Evolutionary conservation across 176 grass and related monocot species (phyloP).

Genomic region (Hsuehochloa calcarea): DNA sequence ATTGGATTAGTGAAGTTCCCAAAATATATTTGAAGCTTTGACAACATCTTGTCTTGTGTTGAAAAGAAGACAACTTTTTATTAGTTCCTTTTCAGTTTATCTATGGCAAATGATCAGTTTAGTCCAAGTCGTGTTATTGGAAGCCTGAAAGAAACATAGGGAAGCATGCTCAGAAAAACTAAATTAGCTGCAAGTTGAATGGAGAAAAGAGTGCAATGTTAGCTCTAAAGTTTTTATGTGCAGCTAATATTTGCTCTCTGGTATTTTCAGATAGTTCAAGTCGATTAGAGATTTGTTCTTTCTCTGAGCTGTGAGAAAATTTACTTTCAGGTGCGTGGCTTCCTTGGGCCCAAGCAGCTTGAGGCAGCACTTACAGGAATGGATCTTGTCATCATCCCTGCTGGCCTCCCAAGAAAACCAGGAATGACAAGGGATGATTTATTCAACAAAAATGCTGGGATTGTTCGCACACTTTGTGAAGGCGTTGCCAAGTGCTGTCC

Average conservation of each 20-base stretch:
- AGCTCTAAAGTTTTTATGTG: background rate
- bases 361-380: conserved; percentile 91
- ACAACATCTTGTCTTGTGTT: background rate
- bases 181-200: background rate
- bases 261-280: background rate
- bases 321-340: conserved; percentile 72
- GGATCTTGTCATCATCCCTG: conserved; percentile 93
- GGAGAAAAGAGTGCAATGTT: too few species aligned
- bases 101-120: background rate
- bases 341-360: conserved; percentile 71
- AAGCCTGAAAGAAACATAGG: background rate
- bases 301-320: background rate
- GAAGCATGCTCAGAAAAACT: background rate
- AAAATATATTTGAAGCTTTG: background rate
- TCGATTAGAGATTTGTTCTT: background rate
- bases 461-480: conserved; percentile 76
- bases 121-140: background rate
- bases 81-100: background rate
- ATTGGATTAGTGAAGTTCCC: background rate
- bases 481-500: conserved; percentile 80
- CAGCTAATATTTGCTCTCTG: background rate
- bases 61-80: background rate
- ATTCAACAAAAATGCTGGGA: conserved; percentile 97
- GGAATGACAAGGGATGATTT: conserved; percentile 99
- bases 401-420: conserved; percentile 91